Conservation (phyloP, 2,329 filamentous ascomycete species). For the Hypoxylon sp. region DNA sequence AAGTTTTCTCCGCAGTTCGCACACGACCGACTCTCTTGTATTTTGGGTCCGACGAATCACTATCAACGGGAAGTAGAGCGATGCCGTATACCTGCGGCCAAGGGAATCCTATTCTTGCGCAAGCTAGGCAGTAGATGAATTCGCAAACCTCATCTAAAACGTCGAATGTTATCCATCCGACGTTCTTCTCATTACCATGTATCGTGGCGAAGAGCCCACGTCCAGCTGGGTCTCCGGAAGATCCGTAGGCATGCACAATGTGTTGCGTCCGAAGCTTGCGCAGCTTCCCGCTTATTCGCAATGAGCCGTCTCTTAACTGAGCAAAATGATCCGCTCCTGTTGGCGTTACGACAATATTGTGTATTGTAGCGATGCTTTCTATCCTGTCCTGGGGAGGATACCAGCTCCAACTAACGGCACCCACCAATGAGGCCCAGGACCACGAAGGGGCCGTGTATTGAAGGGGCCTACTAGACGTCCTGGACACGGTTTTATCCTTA, state of each 20-base stretch:
- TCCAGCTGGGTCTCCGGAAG: conserved; percentile 11
- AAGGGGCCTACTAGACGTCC: not conserved
- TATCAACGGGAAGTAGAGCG: conserved; percentile 1
- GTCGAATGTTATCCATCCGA: conserved; percentile 18
- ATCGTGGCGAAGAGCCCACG: conserved; percentile 3
- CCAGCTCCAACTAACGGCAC: conserved; percentile 23
- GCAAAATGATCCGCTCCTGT: conserved; percentile 8
- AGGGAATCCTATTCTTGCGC: conserved; percentile 20
- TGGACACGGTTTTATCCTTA: conserved; percentile 7
- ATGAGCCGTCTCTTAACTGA: conserved; percentile 1
- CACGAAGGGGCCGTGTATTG: conserved; percentile 18
- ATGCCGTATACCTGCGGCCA: conserved; percentile 25
- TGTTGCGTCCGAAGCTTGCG: conserved; percentile 3
- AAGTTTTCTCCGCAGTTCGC: conserved; percentile 9
- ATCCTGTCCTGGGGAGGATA: conserved; percentile 14
- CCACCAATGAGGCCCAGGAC: conserved; percentile 17
- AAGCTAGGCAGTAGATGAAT: conserved; percentile 11
- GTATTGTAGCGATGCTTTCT: conserved; percentile 6
- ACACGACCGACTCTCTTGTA: conserved; percentile 18
- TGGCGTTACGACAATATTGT: not conserved
- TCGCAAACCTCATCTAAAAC: conserved; percentile 9
- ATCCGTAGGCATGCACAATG: conserved; percentile 4
- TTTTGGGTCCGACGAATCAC: not conserved
- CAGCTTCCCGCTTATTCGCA: conserved; percentile 13
- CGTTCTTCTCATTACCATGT: not conserved